These are phyloP conservation scores for Kodamaea sagamina DNA, from an alignment of 805 yeast species.

Conservation along the genomic window DNA sequence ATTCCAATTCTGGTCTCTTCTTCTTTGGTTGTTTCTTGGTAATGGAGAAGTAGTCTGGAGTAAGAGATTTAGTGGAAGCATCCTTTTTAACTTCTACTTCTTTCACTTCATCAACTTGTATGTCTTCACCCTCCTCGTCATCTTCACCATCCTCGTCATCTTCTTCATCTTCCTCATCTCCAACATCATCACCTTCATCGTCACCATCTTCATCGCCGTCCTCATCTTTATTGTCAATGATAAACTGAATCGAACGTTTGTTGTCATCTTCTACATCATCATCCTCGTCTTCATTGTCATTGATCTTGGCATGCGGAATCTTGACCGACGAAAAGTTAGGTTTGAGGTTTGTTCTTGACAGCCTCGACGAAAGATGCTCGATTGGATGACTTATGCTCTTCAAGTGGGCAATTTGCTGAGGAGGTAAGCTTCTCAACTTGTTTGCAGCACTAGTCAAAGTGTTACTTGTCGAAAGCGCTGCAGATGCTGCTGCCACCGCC, in stretches of 20 bases:
- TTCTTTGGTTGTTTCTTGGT: conserved; percentile 2
- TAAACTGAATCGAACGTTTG: conserved; percentile 63
- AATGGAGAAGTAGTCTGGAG: conserved; percentile 9
- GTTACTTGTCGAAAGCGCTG: conserved; percentile 1
- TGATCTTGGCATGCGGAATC: conserved; percentile 65
- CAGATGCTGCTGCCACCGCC: conserved; percentile 1
- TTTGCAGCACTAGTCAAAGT: conserved; percentile 8
- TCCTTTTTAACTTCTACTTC: neutral
- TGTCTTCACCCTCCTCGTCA: conserved; percentile 9
- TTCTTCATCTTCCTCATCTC: conserved; percentile 16
- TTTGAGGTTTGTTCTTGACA: conserved; percentile 42
- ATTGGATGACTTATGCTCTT: neutral
- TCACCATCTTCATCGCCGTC: conserved; percentile 24
- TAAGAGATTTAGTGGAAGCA: neutral
- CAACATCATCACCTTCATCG: conserved; percentile 34
- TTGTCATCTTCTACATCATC: conserved; percentile 14
- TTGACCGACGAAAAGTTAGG: conserved; percentile 74
- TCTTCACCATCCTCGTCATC: conserved; percentile 14
- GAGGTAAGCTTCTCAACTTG: conserved; percentile 4
- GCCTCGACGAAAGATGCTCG: conserved; percentile 34
- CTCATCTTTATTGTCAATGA: conserved; percentile 43
- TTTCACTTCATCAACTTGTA: neutral
- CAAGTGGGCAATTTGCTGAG: conserved; percentile 1
- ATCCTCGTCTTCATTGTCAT: conserved; percentile 66
- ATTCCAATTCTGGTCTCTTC: conserved; percentile 7